A percentile compares a stretch with the other conserved stretches of the same genome.
Evolutionary conservation across 345 rosid species (phyloP).

Genomic region (Corymbia maculata): DNA sequence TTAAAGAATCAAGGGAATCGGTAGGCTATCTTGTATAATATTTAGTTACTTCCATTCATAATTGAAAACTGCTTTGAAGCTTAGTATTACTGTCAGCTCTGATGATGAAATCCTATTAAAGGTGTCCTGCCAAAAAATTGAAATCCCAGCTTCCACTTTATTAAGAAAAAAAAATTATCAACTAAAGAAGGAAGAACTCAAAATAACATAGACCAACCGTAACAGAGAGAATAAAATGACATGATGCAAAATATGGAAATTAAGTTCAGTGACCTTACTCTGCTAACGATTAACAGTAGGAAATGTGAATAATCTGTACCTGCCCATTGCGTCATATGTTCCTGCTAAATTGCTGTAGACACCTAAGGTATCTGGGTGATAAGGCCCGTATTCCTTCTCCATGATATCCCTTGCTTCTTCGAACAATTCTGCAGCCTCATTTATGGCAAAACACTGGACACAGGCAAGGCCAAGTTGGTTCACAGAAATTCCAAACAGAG

Average conservation of each 20-base stretch:
- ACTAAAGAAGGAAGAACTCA: background rate
- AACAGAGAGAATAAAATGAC: background rate
- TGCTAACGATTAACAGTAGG: background rate
- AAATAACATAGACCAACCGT: background rate
- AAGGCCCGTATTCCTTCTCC: constrained; percentile 85
- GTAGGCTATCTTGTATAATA: background rate
- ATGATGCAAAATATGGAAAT: background rate
- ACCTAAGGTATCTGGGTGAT: constrained; percentile 84
- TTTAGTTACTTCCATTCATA: background rate
- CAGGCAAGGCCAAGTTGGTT: constrained; percentile 94
- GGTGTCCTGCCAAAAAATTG: background rate
- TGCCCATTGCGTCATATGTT: constrained; percentile 97
- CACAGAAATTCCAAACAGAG: constrained; percentile 68
- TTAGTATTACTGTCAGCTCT: background rate
- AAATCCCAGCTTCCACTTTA: background rate
- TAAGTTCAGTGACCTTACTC: background rate
- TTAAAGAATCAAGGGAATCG: background rate
- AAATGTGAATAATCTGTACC: constrained; percentile 24
- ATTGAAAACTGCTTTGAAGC: background rate
- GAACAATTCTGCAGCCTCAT: constrained; percentile 81
- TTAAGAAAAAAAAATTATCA: background rate
- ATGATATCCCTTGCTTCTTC: constrained; percentile 82
- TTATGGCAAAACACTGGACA: constrained; percentile 58
- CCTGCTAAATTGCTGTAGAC: constrained; percentile 96
- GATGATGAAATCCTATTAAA: background rate